Evolutionary conservation across 176 grass and related monocot species (phyloP).

Genomic region (Themeda triandra): DNA sequence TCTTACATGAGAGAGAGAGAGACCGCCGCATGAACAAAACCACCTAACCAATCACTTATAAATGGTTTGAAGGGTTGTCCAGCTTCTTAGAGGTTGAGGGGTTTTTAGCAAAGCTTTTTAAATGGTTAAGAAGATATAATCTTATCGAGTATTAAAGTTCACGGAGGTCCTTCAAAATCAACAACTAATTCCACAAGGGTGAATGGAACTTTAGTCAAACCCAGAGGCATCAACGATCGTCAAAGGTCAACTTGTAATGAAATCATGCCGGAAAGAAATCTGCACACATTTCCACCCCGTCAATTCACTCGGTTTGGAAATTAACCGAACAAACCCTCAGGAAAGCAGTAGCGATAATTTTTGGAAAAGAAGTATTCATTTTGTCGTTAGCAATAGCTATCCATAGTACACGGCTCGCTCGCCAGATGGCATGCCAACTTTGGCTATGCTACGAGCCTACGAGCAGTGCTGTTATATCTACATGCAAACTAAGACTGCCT

Average conservation of each 20-base stretch:
- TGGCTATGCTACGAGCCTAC: not conserved
- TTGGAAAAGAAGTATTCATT: not conserved
- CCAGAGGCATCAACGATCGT: not conserved
- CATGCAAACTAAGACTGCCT: conserved; percentile 3
- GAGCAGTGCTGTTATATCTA: conserved; percentile 7
- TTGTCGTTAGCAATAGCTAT: not conserved
- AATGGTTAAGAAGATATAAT: too few relatives aligned
- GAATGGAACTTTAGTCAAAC: not conserved
- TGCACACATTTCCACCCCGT: too few relatives aligned
- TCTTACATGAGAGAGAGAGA: too few relatives aligned
- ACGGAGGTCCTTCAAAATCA: not conserved
- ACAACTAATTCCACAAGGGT: not conserved
- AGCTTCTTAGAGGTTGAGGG: not conserved
- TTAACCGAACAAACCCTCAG: not conserved
- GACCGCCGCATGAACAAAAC: not conserved
- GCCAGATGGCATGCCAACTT: conserved; percentile 9
- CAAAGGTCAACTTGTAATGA: not conserved
- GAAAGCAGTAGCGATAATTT: not conserved
- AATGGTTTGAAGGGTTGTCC: not conserved
- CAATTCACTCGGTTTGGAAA: not conserved
- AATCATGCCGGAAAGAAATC: not conserved
- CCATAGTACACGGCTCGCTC: not conserved
- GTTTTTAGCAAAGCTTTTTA: too few relatives aligned
- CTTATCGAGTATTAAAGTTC: not conserved
- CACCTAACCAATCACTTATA: not conserved